These are phyloP conservation scores for Avena atlantica DNA, from an alignment of 176 grass and related monocot genomes.

Conservation along the genomic window DNA sequence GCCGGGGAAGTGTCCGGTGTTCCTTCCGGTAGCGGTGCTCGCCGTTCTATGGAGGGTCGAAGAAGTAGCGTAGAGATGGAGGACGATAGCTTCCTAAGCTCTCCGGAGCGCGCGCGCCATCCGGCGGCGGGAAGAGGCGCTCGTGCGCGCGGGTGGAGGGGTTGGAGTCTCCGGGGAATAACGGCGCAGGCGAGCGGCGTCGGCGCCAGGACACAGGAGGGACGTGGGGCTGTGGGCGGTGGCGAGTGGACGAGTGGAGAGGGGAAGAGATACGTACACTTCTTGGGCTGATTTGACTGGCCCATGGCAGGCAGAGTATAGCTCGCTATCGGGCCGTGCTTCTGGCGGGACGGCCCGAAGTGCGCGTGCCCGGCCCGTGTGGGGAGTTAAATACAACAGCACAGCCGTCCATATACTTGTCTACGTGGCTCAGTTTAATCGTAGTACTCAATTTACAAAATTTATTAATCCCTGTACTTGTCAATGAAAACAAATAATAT, in stretches of 20 bases:
- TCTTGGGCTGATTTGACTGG: background rate
- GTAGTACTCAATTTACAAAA: too few relatives aligned
- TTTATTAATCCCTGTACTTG: too few relatives aligned
- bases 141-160: conserved; percentile 23
- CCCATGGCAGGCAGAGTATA: background rate
- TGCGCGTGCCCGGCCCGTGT: too few relatives aligned
- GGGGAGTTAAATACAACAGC: too few relatives aligned
- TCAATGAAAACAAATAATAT: too few relatives aligned
- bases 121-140: background rate
- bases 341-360: too few relatives aligned
- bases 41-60: conserved; percentile 1
- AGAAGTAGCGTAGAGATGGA: background rate
- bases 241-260: conserved; percentile 22
- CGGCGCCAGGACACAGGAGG: background rate
- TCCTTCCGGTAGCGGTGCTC: background rate
- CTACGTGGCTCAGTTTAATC: too few relatives aligned
- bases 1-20: background rate
- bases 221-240: conserved; percentile 3
- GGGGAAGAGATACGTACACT: too few relatives aligned
- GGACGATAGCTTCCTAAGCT: background rate
- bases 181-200: background rate
- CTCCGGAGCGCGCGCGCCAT: conserved; percentile 14
- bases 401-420: too few relatives aligned
- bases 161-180: background rate
- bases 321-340: too few relatives aligned